A percentile compares a stretch with the other conserved stretches of the same genome.
Evolutionary conservation across 108 stramenopile species (phyloP).

Genomic region (Skeletonema grethae): DNA sequence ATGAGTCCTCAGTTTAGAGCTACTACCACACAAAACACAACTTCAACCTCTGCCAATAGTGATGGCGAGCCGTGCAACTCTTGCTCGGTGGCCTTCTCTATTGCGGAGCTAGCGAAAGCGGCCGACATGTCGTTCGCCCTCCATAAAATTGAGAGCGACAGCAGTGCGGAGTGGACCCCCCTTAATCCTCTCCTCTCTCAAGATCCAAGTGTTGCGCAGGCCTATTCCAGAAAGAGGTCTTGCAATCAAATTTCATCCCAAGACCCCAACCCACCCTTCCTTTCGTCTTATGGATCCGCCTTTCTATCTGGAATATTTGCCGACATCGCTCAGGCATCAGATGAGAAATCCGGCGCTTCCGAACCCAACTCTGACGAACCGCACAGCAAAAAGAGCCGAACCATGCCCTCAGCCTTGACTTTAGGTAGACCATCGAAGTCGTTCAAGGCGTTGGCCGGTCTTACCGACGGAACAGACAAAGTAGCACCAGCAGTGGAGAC

Average conservation of each 20-base stretch:
- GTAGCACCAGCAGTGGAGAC: slow-evolving; percentile 2
- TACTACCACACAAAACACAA: slow-evolving; percentile 22
- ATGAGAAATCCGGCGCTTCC: slow-evolving; percentile 6
- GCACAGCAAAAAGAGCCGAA: slow-evolving; percentile 29
- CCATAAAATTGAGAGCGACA: slow-evolving; percentile 30
- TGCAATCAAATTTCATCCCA: slow-evolving; percentile 21
- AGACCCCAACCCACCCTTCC: slow-evolving; percentile 20
- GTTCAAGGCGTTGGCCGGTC: slow-evolving; percentile 10
- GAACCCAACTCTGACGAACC: slow-evolving; percentile 12
- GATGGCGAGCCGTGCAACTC: slow-evolving; percentile 31
- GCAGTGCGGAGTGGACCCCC: slow-evolving; percentile 10
- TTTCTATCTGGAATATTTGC: slow-evolving; percentile 50
- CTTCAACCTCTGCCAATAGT: slow-evolving; percentile 10
- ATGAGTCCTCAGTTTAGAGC: slow-evolving; percentile 58
- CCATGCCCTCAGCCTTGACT: slow-evolving; percentile 13
- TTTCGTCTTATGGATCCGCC: slow-evolving; percentile 44
- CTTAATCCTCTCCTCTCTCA: slow-evolving; percentile 9
- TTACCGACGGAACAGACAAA: slow-evolving; percentile 16
- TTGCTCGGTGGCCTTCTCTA: slow-evolving; percentile 27
- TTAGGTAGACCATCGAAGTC: slow-evolving; percentile 26
- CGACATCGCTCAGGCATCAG: slow-evolving; percentile 37
- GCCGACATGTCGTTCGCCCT: slow-evolving; percentile 7
- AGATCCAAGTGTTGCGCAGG: neutral
- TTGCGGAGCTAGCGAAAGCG: slow-evolving; percentile 16
- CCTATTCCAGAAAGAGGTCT: slow-evolving; percentile 25